phyloP scores from a whole-genome alignment of 2,329 filamentous ascomycete species.

The Parastagonospora nodorum region DNA sequence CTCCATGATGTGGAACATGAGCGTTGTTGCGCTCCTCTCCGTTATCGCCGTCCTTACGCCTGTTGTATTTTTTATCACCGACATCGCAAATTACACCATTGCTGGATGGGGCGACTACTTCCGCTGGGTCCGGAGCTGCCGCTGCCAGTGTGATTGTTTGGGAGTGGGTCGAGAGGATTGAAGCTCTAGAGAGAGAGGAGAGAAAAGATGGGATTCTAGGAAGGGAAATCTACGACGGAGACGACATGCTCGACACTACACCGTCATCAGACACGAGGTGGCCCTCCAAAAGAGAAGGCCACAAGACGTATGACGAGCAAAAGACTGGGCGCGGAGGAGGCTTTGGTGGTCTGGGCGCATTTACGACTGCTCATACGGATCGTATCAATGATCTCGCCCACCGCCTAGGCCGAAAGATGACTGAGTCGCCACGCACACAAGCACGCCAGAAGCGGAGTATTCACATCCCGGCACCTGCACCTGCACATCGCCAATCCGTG shows the following conservation, averaged over 20 bases:
- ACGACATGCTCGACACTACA: constrained; percentile 81
- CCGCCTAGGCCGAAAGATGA: constrained; percentile 33
- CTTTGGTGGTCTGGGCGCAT: constrained; percentile 25
- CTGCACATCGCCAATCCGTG: constrained; percentile 33
- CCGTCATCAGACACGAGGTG: constrained; percentile 61
- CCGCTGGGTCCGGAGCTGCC: constrained; percentile 91
- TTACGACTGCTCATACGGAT: constrained; percentile 29
- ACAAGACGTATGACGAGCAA: constrained; percentile 36
- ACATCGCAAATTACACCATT: constrained; percentile 83
- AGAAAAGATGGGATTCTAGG: constrained; percentile 92
- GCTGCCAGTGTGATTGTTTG: constrained; percentile 96
- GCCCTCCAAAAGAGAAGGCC: constrained; percentile 48
- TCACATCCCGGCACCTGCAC: constrained; percentile 39
- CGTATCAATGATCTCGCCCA: constrained; percentile 37
- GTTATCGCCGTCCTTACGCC: constrained; percentile 83
- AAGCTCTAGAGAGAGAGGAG: constrained; percentile 88
- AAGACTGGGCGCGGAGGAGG: constrained; percentile 32
- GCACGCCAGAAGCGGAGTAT: constrained; percentile 39
- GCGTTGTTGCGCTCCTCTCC: constrained; percentile 77
- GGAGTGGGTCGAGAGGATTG: constrained; percentile 97
- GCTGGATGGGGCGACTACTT: constrained; percentile 96
- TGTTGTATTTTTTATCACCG: constrained; percentile 89
- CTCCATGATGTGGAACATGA: constrained; percentile 86
- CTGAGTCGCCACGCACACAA: constrained; percentile 31
- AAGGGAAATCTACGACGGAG: constrained; percentile 88